Evolutionary conservation across 305 asterid genomes (phyloP).

Genomic region (Striga hermonthica): DNA sequence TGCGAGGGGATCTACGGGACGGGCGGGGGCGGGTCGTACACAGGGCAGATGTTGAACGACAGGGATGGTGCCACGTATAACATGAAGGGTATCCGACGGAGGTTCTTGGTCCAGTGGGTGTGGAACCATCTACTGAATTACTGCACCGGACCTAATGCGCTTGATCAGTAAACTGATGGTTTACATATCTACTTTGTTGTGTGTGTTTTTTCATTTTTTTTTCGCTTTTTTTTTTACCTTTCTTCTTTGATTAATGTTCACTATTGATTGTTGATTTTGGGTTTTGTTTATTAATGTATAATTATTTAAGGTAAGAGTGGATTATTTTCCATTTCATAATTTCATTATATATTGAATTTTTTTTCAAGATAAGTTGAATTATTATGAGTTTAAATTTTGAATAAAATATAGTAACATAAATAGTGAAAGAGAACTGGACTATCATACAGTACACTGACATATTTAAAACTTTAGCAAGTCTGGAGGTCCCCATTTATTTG

Average conservation of each 20-base stretch:
- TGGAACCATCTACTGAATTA: constrained; percentile 60
- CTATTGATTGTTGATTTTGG: not conserved
- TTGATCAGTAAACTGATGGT: constrained; percentile 40
- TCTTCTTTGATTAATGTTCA: not conserved
- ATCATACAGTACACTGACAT: too few species aligned
- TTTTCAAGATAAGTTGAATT: too few species aligned
- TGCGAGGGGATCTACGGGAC: constrained; percentile 78
- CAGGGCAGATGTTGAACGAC: constrained; percentile 62
- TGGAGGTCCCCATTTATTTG: too few species aligned
- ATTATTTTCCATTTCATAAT: too few species aligned
- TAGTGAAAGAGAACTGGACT: too few species aligned
- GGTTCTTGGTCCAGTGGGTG: constrained; percentile 72
- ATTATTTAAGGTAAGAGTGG: not conserved
- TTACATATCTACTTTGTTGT: not conserved
- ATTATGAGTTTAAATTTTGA: too few species aligned
- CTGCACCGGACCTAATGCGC: constrained; percentile 76
- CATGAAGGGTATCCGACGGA: constrained; percentile 57
- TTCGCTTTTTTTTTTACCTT: too few species aligned
- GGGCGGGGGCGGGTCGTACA: constrained; percentile 74
- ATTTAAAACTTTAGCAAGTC: too few species aligned
- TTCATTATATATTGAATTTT: too few species aligned
- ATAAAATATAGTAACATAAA: too few species aligned
- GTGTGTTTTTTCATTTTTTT: not conserved
- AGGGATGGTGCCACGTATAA: constrained; percentile 66
- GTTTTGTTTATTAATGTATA: not conserved